Percentiles rank a stretch among this genome's conserved stretches.
Conservation (phyloP, 192 early-diverging fungal genomes). For the Umbelopsis isabellina region DNA sequence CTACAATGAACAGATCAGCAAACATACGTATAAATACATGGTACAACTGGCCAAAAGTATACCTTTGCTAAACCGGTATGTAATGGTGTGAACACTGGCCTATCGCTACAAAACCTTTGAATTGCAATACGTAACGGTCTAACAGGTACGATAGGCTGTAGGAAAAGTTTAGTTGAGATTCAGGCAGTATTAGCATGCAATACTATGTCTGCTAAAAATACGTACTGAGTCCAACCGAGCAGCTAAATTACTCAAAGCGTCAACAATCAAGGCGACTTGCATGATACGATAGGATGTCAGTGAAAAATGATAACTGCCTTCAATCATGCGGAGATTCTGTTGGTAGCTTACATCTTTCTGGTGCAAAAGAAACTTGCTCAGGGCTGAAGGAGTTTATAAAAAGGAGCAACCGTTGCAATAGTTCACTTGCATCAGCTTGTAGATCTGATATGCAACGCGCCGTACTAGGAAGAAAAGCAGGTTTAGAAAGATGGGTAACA, state of each 20-base stretch:
- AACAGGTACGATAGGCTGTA: conserved; percentile 47
- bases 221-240: conserved; percentile 38
- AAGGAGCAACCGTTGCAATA: conserved; percentile 42
- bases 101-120: conserved; percentile 37
- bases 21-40: not conserved
- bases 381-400: conserved; percentile 47
- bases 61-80: conserved; percentile 47
- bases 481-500: not conserved
- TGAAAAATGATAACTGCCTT: not conserved
- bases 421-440: conserved; percentile 37
- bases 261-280: conserved; percentile 45
- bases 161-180: not conserved
- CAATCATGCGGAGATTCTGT: not conserved
- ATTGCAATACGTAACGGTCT: conserved; percentile 42
- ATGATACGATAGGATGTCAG: not conserved
- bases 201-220: not conserved
- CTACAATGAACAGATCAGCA: not conserved
- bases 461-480: conserved; percentile 25
- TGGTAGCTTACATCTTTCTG: conserved; percentile 42
- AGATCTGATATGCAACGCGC: conserved; percentile 43
- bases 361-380: conserved; percentile 38
- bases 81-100: conserved; percentile 44
- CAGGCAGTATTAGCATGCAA: too few species aligned
- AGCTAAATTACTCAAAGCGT: conserved; percentile 44
- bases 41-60: not conserved